Evolutionary conservation across 2,329 filamentous ascomycete genomes (phyloP).

Genomic region (Pseudogymnoascus sp.): DNA sequence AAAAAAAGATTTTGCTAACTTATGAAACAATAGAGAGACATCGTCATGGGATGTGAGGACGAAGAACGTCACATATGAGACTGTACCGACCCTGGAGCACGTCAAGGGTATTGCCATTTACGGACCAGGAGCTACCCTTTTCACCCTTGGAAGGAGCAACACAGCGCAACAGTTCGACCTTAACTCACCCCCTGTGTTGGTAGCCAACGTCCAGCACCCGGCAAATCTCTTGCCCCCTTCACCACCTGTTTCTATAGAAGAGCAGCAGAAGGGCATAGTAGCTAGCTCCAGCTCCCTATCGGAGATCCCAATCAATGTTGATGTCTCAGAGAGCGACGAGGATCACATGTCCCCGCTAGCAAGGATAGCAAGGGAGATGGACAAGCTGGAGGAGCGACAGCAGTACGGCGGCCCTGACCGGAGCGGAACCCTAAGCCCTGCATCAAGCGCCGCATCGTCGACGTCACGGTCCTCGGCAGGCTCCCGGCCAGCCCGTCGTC

Average conservation of each 20-base stretch:
- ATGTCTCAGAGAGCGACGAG: slow-evolving; percentile 66
- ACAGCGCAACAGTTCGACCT: slow-evolving; percentile 94
- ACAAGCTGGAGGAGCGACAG: slow-evolving; percentile 27
- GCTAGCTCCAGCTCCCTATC: slow-evolving; percentile 29
- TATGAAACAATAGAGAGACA: slow-evolving; percentile 57
- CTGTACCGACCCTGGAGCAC: slow-evolving; percentile 74
- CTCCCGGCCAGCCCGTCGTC: slow-evolving; percentile 43
- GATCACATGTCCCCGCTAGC: slow-evolving; percentile 69
- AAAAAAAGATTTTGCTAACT: slow-evolving; percentile 35
- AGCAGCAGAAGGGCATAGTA: slow-evolving; percentile 43
- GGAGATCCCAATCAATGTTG: slow-evolving; percentile 47
- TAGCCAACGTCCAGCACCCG: slow-evolving; percentile 79
- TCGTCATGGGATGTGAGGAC: slow-evolving; percentile 95
- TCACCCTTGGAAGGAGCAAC: slow-evolving; percentile 80
- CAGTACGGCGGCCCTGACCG: slow-evolving; percentile 19
- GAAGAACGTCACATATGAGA: slow-evolving; percentile 89
- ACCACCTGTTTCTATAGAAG: slow-evolving; percentile 72
- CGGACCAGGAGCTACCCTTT: slow-evolving; percentile 82
- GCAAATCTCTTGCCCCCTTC: slow-evolving; percentile 71
- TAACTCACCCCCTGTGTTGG: slow-evolving; percentile 70
- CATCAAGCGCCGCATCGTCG: slow-evolving; percentile 30
- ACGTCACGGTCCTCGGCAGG: slow-evolving; percentile 46
- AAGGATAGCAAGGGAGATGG: slow-evolving; percentile 64
- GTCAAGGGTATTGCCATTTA: slow-evolving; percentile 79
- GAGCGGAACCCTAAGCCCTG: slow-evolving; percentile 25